A percentile compares a stretch with the other conserved stretches of the same genome.
phyloP scores from a whole-genome alignment of 345 rosid species.

The Gossypium australe region DNA sequence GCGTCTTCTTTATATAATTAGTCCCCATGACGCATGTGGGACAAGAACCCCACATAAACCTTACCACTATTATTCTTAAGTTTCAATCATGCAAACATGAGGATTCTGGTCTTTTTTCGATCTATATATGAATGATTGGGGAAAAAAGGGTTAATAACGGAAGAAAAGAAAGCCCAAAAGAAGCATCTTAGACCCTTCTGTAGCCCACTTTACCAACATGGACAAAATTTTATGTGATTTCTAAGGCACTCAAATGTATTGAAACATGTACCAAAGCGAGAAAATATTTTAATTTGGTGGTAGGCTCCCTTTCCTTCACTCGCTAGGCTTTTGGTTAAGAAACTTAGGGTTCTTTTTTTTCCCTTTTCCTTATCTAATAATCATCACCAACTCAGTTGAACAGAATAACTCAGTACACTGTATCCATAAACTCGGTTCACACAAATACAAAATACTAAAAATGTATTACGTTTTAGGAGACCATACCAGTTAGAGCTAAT shows the following conservation, averaged over 20 bases:
- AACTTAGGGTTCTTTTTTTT: background rate
- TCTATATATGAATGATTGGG: constrained; percentile 8
- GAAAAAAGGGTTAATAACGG: constrained; percentile 11
- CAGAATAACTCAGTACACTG: background rate
- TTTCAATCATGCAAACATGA: constrained; percentile 54
- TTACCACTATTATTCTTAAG: constrained; percentile 21
- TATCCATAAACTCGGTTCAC: background rate
- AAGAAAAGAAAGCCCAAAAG: constrained; percentile 28
- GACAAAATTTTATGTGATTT: background rate
- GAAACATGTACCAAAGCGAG: no score
- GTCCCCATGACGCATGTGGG: constrained; percentile 16
- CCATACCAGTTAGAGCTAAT: no score
- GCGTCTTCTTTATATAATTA: background rate
- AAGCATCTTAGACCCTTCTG: constrained; percentile 39
- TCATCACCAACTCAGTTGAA: background rate
- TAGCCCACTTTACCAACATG: constrained; percentile 40
- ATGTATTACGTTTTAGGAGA: no score
- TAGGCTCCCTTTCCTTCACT: background rate
- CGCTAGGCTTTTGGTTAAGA: background rate
- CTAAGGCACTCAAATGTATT: no score
- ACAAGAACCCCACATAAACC: constrained; percentile 25
- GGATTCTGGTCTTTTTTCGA: constrained; percentile 23
- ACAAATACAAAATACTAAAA: no score
- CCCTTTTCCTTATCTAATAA: background rate
- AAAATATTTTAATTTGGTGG: background rate